Conservation (phyloP, 2,329 filamentous ascomycete species). For the Sporothrix dimorphospora region DNA sequence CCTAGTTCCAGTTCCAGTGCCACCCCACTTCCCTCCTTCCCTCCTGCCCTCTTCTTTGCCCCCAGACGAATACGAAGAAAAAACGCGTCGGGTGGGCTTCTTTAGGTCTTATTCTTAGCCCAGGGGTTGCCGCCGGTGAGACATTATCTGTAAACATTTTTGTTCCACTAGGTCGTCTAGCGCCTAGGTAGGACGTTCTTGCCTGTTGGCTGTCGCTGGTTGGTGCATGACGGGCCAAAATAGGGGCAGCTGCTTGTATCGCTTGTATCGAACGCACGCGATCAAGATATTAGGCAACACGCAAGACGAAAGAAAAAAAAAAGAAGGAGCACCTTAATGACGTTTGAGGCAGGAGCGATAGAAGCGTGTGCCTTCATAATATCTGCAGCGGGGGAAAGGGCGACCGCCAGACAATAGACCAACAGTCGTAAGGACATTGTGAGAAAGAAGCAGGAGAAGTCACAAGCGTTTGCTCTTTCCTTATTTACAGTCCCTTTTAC, state of each 20-base stretch:
- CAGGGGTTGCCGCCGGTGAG: constrained; percentile 13
- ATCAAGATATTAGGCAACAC: background rate
- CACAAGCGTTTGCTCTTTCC: background rate
- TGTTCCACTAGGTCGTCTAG: constrained; percentile 2
- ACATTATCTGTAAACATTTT: background rate
- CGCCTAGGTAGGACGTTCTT: no score
- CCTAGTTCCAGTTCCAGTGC: constrained; percentile 15
- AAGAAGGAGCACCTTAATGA: background rate
- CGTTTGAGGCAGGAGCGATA: constrained; percentile 10
- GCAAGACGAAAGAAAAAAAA: constrained; percentile 5
- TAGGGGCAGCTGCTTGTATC: background rate
- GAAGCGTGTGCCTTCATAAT: background rate
- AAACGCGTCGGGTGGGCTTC: constrained; percentile 16
- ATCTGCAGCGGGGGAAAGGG: background rate
- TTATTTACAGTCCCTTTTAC: background rate
- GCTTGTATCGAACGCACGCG: background rate
- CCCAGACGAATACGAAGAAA: constrained; percentile 24
- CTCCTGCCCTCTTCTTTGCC: constrained; percentile 2
- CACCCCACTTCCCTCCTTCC: background rate
- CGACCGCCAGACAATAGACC: background rate
- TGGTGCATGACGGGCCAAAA: background rate
- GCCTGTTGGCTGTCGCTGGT: background rate
- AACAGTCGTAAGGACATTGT: background rate
- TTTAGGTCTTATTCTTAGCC: constrained; percentile 3
- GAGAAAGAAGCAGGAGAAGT: background rate